Percentiles rank a stretch among this genome's conserved stretches.
Conservation (phyloP, 2,329 filamentous ascomycete species). For the Rugonectria rugulosa region DNA sequence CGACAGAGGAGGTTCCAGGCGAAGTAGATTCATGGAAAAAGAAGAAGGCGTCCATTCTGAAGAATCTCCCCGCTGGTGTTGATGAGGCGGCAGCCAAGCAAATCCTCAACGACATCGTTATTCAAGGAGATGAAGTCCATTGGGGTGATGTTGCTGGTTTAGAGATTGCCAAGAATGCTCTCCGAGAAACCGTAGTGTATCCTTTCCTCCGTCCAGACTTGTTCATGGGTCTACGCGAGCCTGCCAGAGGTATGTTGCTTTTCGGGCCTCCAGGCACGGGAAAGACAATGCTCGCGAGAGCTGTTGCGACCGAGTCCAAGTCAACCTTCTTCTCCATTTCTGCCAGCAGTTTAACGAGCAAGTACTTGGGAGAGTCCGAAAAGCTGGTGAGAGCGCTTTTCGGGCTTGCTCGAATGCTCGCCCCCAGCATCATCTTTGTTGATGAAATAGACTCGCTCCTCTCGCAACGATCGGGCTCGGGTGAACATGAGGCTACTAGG, state of each 20-base stretch:
- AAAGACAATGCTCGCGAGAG: constrained; percentile 94
- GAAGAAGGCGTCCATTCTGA: constrained; percentile 71
- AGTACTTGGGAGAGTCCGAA: constrained; percentile 95
- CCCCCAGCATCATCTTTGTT: constrained; percentile 96
- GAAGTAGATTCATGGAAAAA: constrained; percentile 65
- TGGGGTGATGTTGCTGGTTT: constrained; percentile 95
- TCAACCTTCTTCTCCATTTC: constrained; percentile 98
- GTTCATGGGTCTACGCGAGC: constrained; percentile 94
- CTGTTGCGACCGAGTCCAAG: constrained; percentile 91
- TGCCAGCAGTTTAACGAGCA: constrained; percentile 91
- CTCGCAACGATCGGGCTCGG: constrained; percentile 80
- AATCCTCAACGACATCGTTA: constrained; percentile 94
- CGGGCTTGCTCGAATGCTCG: constrained; percentile 83
- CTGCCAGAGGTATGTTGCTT: constrained; percentile 91
- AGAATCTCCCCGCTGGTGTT: constrained; percentile 80
- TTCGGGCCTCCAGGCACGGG: constrained; percentile 98
- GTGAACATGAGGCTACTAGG: constrained; percentile 91
- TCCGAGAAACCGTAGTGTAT: constrained; percentile 97
- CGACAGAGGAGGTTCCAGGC: constrained; percentile 48
- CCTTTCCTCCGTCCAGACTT: constrained; percentile 94
- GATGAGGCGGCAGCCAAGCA: constrained; percentile 86
- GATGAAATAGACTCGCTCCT: constrained; percentile 97
- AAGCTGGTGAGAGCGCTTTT: constrained; percentile 95
- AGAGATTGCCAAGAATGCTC: constrained; percentile 85
- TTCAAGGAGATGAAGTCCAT: constrained; percentile 91